Percentiles rank a stretch among this genome's conserved stretches.
These are phyloP conservation scores for Tolypocladium ophioglossoides DNA, from an alignment of 2,329 filamentous ascomycete genomes.

Conservation along the genomic window DNA sequence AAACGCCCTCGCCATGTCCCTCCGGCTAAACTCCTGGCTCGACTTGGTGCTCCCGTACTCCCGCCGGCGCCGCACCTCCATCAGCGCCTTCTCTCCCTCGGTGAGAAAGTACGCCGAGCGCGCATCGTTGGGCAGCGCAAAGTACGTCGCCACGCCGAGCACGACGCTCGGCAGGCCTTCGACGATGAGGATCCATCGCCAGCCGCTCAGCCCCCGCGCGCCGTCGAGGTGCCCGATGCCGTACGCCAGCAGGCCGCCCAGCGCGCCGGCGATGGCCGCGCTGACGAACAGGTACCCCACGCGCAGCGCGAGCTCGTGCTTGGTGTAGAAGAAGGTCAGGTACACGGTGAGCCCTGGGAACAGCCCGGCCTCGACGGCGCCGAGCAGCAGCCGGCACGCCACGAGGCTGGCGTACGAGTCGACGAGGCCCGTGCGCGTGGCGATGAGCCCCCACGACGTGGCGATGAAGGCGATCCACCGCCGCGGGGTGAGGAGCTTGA, in stretches of 20 bases:
- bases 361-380: constrained; percentile 57
- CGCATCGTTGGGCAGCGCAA: constrained; percentile 25
- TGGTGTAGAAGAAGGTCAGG: constrained; percentile 67
- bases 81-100: constrained; percentile 52
- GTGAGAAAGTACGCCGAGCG: constrained; percentile 50
- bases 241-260: constrained; percentile 63
- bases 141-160: constrained; percentile 22
- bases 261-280: constrained; percentile 60
- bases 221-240: constrained; percentile 66
- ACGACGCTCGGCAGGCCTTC: constrained; percentile 32
- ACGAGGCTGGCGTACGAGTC: constrained; percentile 54
- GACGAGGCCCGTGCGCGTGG: constrained; percentile 59
- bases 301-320: constrained; percentile 59
- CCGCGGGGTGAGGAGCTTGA: constrained; percentile 52
- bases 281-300: constrained; percentile 65
- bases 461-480: constrained; percentile 57
- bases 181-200: constrained; percentile 61
- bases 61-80: constrained; percentile 29
- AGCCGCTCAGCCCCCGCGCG: constrained; percentile 50
- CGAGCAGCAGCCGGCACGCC: constrained; percentile 59
- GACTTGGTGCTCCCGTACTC: constrained; percentile 38
- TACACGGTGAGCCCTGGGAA: constrained; percentile 61
- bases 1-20: constrained; percentile 56
- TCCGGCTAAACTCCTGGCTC: constrained; percentile 36
- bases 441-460: constrained; percentile 54